Evolutionary conservation across 179 eudicot genomes (phyloP), one percentile per base, ranked within the genome.

Genomic region (Camellia oleifera): DNA sequence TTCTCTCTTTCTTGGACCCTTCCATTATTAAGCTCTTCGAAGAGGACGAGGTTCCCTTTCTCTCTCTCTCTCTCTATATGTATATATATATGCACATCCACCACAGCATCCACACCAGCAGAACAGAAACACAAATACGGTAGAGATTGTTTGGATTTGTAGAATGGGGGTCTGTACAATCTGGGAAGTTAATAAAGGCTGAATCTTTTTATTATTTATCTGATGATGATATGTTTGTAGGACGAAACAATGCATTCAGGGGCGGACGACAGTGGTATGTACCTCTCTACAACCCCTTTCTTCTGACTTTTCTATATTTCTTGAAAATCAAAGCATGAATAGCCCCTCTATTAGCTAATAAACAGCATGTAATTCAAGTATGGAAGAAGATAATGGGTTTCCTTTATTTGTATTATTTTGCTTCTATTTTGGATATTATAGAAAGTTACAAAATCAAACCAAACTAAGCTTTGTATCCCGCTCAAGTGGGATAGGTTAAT

Each of bases 191-290:
- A 26, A 26, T 26, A 62, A 23, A 63, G 42, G 13, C 12, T 79
- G 40, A 52, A 61, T 71, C 70, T 48, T 75, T 32, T 26, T 26
- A 26, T 26, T 26, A 26, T 26, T 26, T 26, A 26, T 26, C 15
- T 69, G 76, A 71, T 15, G 54, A 26, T 66, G 54, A 69, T 74
- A 65, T n/a, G 80, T 58, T 79, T 75, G 45, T 78, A 96, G 99
- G 99, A 96, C 74, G 99, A 94, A 83, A 89, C 92, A 0, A 88
- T 94, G 98, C 99, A 94, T 86, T 96, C 98, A 60, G 99, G 99
- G 80, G 98, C 98, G 20, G 99, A 91, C 14, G 86, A 82, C 62
- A 70, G 78, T 76, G 74, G 88, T 86, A 74, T 46, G 78, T 46
- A 15, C 5, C 42, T 26, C 32, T 12, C 7, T 18, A 9, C 17